A percentile compares a stretch with the other conserved stretches of the same genome.
Evolutionary conservation across 352 stramenopile species (phyloP).

Genomic region (Phytophthora agathidicida): DNA sequence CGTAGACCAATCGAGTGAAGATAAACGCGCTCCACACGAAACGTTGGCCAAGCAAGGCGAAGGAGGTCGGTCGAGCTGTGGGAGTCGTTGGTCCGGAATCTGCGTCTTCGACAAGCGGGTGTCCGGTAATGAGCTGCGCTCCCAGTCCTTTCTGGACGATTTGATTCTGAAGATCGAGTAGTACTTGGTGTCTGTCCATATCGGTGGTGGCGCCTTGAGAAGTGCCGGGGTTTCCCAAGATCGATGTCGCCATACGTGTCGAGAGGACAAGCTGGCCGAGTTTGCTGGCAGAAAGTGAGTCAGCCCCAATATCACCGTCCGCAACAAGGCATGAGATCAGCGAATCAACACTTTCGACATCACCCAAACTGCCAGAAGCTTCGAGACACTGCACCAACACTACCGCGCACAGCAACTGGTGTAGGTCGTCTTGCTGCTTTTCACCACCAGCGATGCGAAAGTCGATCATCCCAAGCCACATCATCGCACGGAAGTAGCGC

Average conservation of each 20-base stretch:
- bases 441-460: conserved; percentile 27
- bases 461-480: conserved; percentile 33
- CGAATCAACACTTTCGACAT: conserved; percentile 5
- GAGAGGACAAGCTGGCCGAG: conserved; percentile 5
- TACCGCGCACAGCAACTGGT: conserved; percentile 31
- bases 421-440: background rate
- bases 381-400: conserved; percentile 12
- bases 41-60: conserved; percentile 24
- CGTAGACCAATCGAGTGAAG: conserved; percentile 27
- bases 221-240: too few relatives aligned
- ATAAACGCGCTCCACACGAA: conserved; percentile 36
- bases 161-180: conserved; percentile 13
- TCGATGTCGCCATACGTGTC: too few relatives aligned
- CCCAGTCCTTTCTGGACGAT: conserved; percentile 16
- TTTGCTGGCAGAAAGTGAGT: conserved; percentile 31
- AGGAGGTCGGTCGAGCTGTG: conserved; percentile 1
- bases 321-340: conserved; percentile 22
- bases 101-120: background rate
- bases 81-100: conserved; percentile 1
- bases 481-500: conserved; percentile 28
- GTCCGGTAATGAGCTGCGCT: conserved; percentile 15
- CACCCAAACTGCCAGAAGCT: too few relatives aligned
- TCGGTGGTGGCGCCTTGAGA: too few relatives aligned
- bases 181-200: too few relatives aligned
- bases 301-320: conserved; percentile 21